Percentiles rank a stretch among this genome's conserved stretches.
These are phyloP conservation scores for Hypoxylon crocopeplum DNA, from an alignment of 495 filamentous ascomycete species.

Conservation along the genomic window DNA sequence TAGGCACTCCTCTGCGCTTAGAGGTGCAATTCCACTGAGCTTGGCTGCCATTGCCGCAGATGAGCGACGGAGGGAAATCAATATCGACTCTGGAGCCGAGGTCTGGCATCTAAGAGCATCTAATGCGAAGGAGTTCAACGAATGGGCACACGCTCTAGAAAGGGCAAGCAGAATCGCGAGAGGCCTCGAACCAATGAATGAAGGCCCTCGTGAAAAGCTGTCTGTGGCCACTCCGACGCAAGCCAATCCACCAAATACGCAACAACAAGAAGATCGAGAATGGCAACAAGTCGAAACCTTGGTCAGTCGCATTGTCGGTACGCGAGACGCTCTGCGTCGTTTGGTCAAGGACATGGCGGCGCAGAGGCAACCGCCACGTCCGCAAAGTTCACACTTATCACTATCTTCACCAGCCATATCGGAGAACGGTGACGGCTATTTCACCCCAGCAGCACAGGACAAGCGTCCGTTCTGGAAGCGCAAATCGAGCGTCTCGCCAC, in stretches of 20 bases:
- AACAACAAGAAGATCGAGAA: conserved; percentile 72
- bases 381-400: conserved; percentile 49
- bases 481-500: conserved; percentile 64
- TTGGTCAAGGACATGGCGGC: conserved; percentile 83
- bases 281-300: conserved; percentile 86
- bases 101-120: conserved; percentile 93
- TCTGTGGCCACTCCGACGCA: conserved; percentile 30
- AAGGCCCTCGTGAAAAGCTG: conserved; percentile 37
- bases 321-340: conserved; percentile 83
- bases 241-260: conserved; percentile 29
- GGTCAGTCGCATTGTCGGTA: conserved; percentile 82
- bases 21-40: conserved; percentile 90
- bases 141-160: conserved; percentile 87
- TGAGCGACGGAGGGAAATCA: conserved; percentile 86
- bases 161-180: conserved; percentile 68
- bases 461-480: conserved; percentile 87
- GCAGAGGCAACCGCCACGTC: conserved; percentile 54
- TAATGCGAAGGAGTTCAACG: conserved; percentile 80
- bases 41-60: conserved; percentile 90
- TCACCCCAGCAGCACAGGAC: conserved; percentile 49
- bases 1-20: conserved; percentile 84
- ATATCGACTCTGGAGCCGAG: conserved; percentile 94
- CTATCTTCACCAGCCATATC: conserved; percentile 46
- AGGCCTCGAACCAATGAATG: conserved; percentile 49
- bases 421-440: conserved; percentile 56